Evolutionary conservation across 805 yeast species (phyloP).

Genomic region (Hanseniaspora lachancei): DNA sequence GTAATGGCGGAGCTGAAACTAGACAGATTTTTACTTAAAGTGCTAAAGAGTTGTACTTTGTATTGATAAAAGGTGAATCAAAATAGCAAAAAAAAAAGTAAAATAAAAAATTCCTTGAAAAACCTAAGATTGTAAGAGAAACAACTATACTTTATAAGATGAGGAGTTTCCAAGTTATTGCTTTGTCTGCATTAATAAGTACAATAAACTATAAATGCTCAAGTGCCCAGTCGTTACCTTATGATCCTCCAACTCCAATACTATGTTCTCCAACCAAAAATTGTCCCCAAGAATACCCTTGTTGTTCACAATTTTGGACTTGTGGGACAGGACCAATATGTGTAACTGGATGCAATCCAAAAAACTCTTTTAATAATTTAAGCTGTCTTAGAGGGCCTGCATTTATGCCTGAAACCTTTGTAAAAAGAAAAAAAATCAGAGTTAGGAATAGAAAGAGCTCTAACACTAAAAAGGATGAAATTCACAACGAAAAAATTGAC

Average conservation of each 20-base stretch:
- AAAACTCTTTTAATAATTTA: conserved; percentile 45
- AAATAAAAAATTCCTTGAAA: not conserved
- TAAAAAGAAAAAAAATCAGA: not conserved
- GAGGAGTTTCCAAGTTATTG: not conserved
- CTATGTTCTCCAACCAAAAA: conserved; percentile 18
- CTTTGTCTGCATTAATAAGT: not conserved
- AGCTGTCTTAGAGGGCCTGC: conserved; percentile 77
- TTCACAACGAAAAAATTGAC: conserved; percentile 21
- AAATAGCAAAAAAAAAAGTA: too few relatives aligned
- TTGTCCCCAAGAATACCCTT: conserved; percentile 70
- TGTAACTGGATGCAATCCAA: conserved; percentile 80
- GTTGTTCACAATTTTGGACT: conserved; percentile 76
- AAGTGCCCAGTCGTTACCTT: conserved; percentile 15
- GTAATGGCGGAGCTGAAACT: too few relatives aligned
- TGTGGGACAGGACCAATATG: conserved; percentile 70
- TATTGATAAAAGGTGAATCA: too few relatives aligned
- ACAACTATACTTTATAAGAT: not conserved
- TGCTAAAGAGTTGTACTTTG: too few relatives aligned
- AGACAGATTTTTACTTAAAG: too few relatives aligned
- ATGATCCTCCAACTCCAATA: conserved; percentile 20
- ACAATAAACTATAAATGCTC: too few relatives aligned
- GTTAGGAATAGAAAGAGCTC: too few relatives aligned
- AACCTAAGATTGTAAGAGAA: not conserved
- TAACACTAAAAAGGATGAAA: conserved; percentile 17
- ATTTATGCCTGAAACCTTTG: conserved; percentile 34